Conservation (phyloP, 768 basidiomycete species). For the Russula dissimulans region DNA sequence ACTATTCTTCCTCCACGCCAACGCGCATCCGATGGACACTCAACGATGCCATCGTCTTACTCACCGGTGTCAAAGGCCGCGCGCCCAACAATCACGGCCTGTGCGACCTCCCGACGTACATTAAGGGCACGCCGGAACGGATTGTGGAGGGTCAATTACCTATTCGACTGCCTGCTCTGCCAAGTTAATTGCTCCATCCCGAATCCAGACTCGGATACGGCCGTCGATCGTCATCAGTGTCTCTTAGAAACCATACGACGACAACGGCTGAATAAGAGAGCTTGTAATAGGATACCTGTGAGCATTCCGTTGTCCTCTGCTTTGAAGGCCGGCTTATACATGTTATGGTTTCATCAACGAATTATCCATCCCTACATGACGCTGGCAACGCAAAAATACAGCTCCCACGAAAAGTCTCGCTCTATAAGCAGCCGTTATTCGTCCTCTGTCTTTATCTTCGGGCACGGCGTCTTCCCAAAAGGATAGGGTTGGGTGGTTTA, state of each 20-base stretch:
- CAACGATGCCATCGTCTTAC: constrained; percentile 41
- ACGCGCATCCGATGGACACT: constrained; percentile 36
- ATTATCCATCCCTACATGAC: too few relatives aligned
- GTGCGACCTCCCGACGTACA: constrained; percentile 34
- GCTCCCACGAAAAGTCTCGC: too few relatives aligned
- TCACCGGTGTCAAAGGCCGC: constrained; percentile 38
- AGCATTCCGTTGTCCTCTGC: too few relatives aligned
- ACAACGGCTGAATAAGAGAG: too few relatives aligned
- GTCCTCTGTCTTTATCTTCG: too few relatives aligned
- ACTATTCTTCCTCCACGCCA: constrained; percentile 16
- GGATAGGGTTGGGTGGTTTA: too few relatives aligned
- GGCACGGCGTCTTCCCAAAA: too few relatives aligned
- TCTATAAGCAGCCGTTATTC: too few relatives aligned
- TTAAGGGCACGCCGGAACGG: constrained; percentile 29
- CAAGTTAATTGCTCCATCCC: constrained; percentile 40
- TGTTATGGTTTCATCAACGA: too few relatives aligned
- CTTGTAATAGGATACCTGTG: too few relatives aligned
- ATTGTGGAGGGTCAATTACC: constrained; percentile 35
- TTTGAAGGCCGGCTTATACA: too few relatives aligned
- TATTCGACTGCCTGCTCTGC: constrained; percentile 36
- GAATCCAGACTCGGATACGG: constrained; percentile 33
- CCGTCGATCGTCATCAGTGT: constrained; percentile 28
- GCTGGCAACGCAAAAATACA: too few relatives aligned
- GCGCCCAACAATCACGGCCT: constrained; percentile 32
- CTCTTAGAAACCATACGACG: background rate